Base-by-base conservation (phyloP, 140 eudicot genomes). In the Erigeron philadelphicus region DNA sequence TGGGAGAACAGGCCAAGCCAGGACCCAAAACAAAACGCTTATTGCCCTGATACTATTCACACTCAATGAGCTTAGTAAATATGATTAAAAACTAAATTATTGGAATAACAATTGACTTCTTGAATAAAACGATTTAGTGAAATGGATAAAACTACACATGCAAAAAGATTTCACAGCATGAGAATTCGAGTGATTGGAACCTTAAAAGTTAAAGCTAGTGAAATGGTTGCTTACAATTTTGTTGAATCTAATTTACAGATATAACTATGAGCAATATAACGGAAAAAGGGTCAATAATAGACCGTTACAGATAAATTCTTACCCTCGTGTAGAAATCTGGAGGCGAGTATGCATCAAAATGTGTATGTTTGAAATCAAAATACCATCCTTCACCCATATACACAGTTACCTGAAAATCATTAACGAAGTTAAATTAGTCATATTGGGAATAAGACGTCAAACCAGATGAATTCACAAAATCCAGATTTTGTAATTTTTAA, bases 301-400 rank as follows among this genome's bases (percentile, higher is more conserved):
- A 73, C 25, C 12, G 47, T 48, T 17, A 47, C 31, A 47, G 35
- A 38, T 15, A 47, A 12, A 11, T 13, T 15, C 83, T 77, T 77
- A 90, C 97, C 95, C 86, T 85, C 16, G 90, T 81, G 77, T 87
- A 90, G 80, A 90, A 87, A 85, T 90, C 97, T 49, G 97, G 97
- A 63, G 95, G 95, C 12, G 97, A 87, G 75, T 84, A 90, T 0
- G 83, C 78, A 76, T 90, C 97, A 58, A 90, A 87, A 81, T 90
- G 93, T 43, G 89, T 87, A 54, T 83, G 93, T 35, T 49, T 54
- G 82, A 90, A 90, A 75, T 90, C 95, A 72, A 52, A 75, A 66
- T 85, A 79, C 97, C 97, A 90, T 64, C 97, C 97, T 79, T 90
- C 97, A 21, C 97, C 97, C 97, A 90, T 90, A 71, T 74, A 90